phyloP scores from a whole-genome alignment of 2,329 filamentous ascomycete species.

The Epichloe amarillans region DNA sequence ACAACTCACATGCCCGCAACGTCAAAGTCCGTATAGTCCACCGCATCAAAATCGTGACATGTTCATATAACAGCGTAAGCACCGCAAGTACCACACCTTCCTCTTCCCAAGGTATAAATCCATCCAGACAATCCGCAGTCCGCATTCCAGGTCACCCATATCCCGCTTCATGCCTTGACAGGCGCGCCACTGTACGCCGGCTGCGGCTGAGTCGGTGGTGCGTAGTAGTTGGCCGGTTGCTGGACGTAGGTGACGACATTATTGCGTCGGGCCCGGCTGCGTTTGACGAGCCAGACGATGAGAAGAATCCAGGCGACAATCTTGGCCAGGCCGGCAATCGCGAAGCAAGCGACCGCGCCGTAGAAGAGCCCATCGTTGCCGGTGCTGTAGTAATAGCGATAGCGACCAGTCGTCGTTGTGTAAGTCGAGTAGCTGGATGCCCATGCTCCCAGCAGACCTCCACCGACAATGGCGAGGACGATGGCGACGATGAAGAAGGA shows the following conservation, averaged over 20 bases:
- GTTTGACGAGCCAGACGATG: neutral
- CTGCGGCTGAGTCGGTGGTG: neutral
- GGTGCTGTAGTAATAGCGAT: neutral
- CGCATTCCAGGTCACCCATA: neutral
- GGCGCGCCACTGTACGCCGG: neutral
- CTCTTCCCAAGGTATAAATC: neutral
- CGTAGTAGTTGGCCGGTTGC: neutral
- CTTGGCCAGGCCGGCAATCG: neutral
- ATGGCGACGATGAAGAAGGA: neutral
- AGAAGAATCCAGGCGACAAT: slow-evolving; percentile 2
- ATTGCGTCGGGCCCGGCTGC: neutral
- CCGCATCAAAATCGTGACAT: neutral
- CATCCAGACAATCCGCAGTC: neutral
- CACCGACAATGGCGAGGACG: slow-evolving; percentile 1
- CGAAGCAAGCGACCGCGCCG: slow-evolving; percentile 1
- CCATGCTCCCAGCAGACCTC: slow-evolving; percentile 2
- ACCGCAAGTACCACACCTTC: neutral
- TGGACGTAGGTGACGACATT: neutral
- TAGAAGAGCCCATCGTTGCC: neutral
- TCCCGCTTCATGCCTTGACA: neutral
- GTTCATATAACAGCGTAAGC: neutral
- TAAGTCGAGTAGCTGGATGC: neutral
- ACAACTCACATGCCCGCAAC: too few species aligned
- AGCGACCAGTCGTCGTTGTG: neutral
- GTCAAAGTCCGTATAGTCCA: neutral